Evolutionary conservation across 2,329 filamentous ascomycete genomes (phyloP).

Genomic region (Fusarium scirpi): DNA sequence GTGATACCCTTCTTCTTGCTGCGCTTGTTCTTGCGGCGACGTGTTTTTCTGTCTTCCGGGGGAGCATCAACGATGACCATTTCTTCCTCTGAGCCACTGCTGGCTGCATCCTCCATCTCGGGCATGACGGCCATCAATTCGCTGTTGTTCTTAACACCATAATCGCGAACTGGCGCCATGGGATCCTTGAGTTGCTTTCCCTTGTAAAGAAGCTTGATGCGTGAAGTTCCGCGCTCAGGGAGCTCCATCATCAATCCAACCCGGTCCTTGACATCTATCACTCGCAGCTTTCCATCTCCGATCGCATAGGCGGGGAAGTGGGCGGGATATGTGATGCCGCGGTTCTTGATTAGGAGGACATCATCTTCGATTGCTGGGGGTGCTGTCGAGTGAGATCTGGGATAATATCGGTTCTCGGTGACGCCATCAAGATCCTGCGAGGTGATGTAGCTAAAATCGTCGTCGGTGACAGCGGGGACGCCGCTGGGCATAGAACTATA

Average conservation of each 20-base stretch:
- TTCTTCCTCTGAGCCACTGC: constrained; percentile 57
- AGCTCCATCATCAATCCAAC: constrained; percentile 75
- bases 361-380: constrained; percentile 69
- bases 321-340: constrained; percentile 73
- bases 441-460: constrained; percentile 87
- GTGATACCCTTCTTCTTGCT: constrained; percentile 46
- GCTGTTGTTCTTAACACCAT: constrained; percentile 70
- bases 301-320: constrained; percentile 83
- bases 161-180: constrained; percentile 67
- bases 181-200: constrained; percentile 77
- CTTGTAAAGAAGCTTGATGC: constrained; percentile 79
- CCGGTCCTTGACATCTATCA: constrained; percentile 75
- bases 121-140: constrained; percentile 66
- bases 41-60: constrained; percentile 51
- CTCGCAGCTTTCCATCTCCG: constrained; percentile 76
- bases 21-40: constrained; percentile 60
- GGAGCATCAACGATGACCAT: constrained; percentile 60
- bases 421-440: constrained; percentile 73
- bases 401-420: constrained; percentile 56
- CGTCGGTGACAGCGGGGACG: constrained; percentile 75
- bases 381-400: constrained; percentile 52
- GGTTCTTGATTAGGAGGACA: constrained; percentile 76
- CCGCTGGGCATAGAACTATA: constrained; percentile 62
- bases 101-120: constrained; percentile 54
- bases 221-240: constrained; percentile 61